A percentile compares a stretch with the other conserved stretches of the same genome.
These are phyloP conservation scores for Ogataea angusta DNA, from an alignment of 805 yeast genomes.

Conservation along the genomic window DNA sequence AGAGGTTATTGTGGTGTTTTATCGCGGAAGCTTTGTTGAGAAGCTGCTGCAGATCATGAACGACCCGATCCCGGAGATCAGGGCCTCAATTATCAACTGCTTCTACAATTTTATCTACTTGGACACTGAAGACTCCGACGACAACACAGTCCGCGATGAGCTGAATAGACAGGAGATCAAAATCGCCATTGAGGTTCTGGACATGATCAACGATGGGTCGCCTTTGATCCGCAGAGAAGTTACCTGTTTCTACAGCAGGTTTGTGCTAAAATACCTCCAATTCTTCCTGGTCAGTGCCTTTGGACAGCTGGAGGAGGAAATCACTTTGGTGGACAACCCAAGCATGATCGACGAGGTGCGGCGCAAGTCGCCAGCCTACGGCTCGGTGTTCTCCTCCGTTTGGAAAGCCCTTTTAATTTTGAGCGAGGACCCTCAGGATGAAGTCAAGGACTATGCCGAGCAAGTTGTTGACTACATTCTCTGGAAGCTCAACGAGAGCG, in stretches of 20 bases:
- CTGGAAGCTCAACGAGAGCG: conserved; percentile 59
- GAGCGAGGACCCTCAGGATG: conserved; percentile 84
- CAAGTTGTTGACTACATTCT: conserved; percentile 72
- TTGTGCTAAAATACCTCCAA: conserved; percentile 63
- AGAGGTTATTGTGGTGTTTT: conserved; percentile 70
- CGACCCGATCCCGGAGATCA: conserved; percentile 94
- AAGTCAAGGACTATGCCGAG: conserved; percentile 70
- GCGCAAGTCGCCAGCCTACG: conserved; percentile 74
- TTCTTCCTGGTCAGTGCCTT: conserved; percentile 86
- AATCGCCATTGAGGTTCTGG: conserved; percentile 64
- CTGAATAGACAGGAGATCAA: conserved; percentile 65
- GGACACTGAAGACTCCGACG: conserved; percentile 39
- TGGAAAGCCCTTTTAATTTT: conserved; percentile 83
- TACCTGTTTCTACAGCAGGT: conserved; percentile 69
- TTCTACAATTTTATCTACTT: conserved; percentile 56
- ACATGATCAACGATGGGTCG: conserved; percentile 81
- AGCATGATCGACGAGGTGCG: conserved; percentile 60
- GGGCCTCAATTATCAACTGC: conserved; percentile 78
- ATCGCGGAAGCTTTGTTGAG: conserved; percentile 59
- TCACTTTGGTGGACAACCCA: conserved; percentile 61
- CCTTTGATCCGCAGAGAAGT: conserved; percentile 85
- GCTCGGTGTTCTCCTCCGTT: conserved; percentile 77
- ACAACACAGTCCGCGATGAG: conserved; percentile 31
- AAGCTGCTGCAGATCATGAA: conserved; percentile 55
- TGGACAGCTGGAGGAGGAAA: conserved; percentile 78